These are phyloP conservation scores for Beverwykella pulmonaria DNA, from an alignment of 495 filamentous ascomycete species.

Conservation along the genomic window DNA sequence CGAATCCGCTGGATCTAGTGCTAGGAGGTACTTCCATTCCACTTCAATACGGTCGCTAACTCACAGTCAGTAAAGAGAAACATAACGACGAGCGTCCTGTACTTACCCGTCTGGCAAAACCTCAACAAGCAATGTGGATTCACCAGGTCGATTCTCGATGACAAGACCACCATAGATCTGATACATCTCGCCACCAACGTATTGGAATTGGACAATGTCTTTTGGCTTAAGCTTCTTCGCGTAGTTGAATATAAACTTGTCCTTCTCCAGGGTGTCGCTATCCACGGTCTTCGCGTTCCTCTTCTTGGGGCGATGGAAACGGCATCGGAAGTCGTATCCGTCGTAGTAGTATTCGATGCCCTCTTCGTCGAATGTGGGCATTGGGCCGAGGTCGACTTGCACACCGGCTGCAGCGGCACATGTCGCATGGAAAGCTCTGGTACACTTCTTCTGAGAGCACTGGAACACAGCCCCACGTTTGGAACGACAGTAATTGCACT, in stretches of 20 bases:
- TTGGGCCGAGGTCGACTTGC: conserved; percentile 79
- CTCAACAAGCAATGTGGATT: conserved; percentile 75
- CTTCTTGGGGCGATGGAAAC: conserved; percentile 87
- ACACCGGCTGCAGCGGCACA: conserved; percentile 92
- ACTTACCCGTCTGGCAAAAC: conserved; percentile 86
- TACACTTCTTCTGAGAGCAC: conserved; percentile 93
- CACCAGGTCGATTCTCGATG: conserved; percentile 78
- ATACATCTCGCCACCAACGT: conserved; percentile 64
- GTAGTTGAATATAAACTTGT: conserved; percentile 67
- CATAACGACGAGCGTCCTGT: neutral
- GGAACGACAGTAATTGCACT: conserved; percentile 91
- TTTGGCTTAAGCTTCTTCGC: conserved; percentile 68
- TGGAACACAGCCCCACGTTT: conserved; percentile 95
- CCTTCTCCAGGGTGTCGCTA: conserved; percentile 68
- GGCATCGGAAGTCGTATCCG: conserved; percentile 88
- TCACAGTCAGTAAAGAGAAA: conserved; percentile 41
- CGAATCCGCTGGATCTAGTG: conserved; percentile 65
- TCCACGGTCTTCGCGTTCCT: conserved; percentile 75
- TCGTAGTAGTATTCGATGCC: conserved; percentile 86
- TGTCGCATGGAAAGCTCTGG: conserved; percentile 89
- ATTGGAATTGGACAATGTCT: conserved; percentile 87
- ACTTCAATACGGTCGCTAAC: conserved; percentile 67
- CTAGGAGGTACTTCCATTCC: conserved; percentile 75
- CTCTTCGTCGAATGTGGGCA: conserved; percentile 88
- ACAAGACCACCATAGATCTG: conserved; percentile 85